Evolutionary conservation across 805 yeast species (phyloP), one percentile per base, ranked within the genome.

Genomic region (Myxozyma monticola): DNA sequence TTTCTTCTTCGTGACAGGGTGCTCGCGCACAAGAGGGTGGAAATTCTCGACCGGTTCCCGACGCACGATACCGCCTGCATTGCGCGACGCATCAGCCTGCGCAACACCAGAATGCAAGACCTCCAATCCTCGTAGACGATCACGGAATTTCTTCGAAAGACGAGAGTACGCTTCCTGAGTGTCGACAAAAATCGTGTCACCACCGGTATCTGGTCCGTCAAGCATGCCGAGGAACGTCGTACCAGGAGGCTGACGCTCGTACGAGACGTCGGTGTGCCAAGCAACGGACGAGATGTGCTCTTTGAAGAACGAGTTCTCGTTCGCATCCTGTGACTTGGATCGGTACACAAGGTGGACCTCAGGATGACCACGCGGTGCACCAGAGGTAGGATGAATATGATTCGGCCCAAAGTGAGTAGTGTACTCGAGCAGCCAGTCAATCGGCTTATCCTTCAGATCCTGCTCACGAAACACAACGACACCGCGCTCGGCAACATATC

Each of bases 211-310:
- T 31, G 71, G 81, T 24, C 74, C 73, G 45, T 83, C 84, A 41
- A 84, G 70, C 42, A 82, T 79, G 12, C 79, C 72, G 61, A 85
- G 80, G 53, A 82, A 76, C 0, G 93, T 84, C 48, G 78, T 72
- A 6, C 84, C 84, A 12, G 91, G 85, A 7, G 90, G 85, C 65
- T 83, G 88, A 49, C 74, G 72, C 64, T 85, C 91, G 66, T 83
- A 85, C 20, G 87, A 76, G 22, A 83, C 85, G 65, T 85, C 93
- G 1, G 86, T 76, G 66, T 85, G 93, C 85, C 87, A 85, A 12
- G 42, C 64, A 20, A 54, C 55, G 1, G 68, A 64, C 15, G 63
- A 39, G 20, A 53, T 53, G 26, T 57, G 60, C 10, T 56, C 45
- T 25, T 48, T 18, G 36, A 56, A 53, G 44, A 51, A 54, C 2